Evolutionary conservation across 495 filamentous ascomycete species (phyloP), one percentile per base, ranked within the genome.

Genomic region (Penicillium fimorum): DNA sequence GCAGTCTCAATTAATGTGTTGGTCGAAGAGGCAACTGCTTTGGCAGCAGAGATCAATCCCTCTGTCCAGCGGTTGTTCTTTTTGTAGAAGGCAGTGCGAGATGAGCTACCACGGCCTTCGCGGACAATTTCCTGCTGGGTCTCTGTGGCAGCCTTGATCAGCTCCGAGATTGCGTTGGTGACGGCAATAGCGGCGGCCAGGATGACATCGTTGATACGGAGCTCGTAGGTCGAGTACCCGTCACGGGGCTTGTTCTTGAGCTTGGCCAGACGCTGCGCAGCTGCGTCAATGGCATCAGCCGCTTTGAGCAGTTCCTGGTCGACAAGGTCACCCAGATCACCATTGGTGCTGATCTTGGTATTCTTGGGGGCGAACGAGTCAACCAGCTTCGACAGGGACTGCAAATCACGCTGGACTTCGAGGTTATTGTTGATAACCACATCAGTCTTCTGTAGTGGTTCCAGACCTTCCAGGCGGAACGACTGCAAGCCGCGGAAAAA

Each of bases 11-110:
- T 98, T 57, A 98, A 80, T 33, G 84, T 94, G 76, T 96, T 97
- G 42, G 95, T 98, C 0, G 89, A 92, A 4, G 77, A 69, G 12
- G 94, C 94, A 7, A 98, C 95, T 1, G 94, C 94, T 76, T 97
- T 97, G 48, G 94, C 94, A 5, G 94, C 94, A 33, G 90, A 95
- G 70, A 98, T 96, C 44, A 98, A 82, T 46, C 94, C 94, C 68
- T 98, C 95, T 0, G 94, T 97, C 94, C 94, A 98, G 40, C 94
- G 86, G 63, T 90, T 90, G 80, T 97, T 95, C 77, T 96, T 96
- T 82, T 98, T 98, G 85, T 98, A 98, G 79, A 97, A 98, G 35
- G 91, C 90, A n/a, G 93, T 92, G 24, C 84, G 82, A 38, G 91
- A 94, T 37, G 90, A 89, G 52, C 84, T 88, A 51, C 94, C 94